Percentiles rank a stretch among this genome's conserved stretches.
Conservation (phyloP, 768 basidiomycete species). For the Serendipita vermifera region DNA sequence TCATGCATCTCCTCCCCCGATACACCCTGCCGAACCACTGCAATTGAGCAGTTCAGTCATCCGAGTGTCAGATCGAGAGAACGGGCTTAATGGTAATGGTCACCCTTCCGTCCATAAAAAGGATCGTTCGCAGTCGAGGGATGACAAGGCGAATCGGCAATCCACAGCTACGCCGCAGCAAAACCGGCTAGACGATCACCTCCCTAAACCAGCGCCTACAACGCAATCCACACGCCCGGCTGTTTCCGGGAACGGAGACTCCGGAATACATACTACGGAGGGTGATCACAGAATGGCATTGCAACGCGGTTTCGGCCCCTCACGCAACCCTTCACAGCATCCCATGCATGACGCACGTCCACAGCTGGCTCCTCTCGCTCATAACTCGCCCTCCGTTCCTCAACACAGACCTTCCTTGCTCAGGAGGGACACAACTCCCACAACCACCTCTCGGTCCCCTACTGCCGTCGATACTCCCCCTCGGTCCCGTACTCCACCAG, state of each 20-base stretch:
- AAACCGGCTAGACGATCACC: not conserved
- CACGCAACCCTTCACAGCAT: not conserved
- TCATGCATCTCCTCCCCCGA: not conserved
- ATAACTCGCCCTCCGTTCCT: not conserved
- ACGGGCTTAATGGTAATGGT: not conserved
- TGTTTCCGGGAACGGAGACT: not conserved
- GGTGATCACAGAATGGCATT: not conserved
- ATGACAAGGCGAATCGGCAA: not conserved
- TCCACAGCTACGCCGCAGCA: not conserved
- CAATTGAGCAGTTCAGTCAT: constrained; percentile 1
- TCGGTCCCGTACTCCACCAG: constrained; percentile 1
- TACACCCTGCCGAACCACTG: not conserved
- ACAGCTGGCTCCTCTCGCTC: not conserved
- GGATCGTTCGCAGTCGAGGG: not conserved
- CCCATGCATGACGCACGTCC: not conserved
- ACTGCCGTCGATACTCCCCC: not conserved
- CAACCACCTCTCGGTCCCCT: constrained; percentile 3
- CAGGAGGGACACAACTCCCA: constrained; percentile 5
- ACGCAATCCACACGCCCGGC: not conserved
- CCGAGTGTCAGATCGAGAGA: not conserved
- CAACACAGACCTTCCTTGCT: not conserved
- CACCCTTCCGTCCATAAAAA: not conserved
- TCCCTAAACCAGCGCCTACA: not conserved
- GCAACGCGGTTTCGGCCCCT: constrained; percentile 7
- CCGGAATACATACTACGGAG: not conserved